Conservation (phyloP, 495 filamentous ascomycete species). For the Massariosphaeria phaeospora region DNA sequence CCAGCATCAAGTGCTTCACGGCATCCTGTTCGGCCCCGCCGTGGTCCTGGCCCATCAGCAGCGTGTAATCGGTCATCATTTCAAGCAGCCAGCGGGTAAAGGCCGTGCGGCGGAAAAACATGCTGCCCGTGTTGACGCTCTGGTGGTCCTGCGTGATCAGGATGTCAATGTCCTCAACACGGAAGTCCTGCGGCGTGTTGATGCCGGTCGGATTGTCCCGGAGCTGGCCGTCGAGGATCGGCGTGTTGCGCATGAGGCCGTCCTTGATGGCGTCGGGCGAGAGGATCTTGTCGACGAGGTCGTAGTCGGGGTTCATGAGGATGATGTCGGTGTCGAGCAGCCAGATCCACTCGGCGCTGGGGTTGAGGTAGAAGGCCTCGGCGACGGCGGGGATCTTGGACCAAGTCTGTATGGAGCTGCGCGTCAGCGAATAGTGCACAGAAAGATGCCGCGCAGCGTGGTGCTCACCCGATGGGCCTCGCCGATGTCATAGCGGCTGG, state of each 20-base stretch:
- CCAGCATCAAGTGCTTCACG: constrained; percentile 32
- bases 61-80: constrained; percentile 38
- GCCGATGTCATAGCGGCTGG: constrained; percentile 39
- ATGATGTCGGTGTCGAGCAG: constrained; percentile 43
- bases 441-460: not conserved
- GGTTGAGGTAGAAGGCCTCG: constrained; percentile 38
- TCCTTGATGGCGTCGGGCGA: constrained; percentile 31
- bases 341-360: constrained; percentile 42
- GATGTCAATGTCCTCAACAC: constrained; percentile 26
- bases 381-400: constrained; percentile 42
- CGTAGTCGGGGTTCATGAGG: constrained; percentile 37
- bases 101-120: constrained; percentile 38
- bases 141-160: constrained; percentile 42
- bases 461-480: constrained; percentile 28
- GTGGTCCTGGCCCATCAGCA: constrained; percentile 36
- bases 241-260: constrained; percentile 22
- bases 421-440: constrained; percentile 11
- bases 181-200: constrained; percentile 28
- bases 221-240: constrained; percentile 20
- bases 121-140: constrained; percentile 41
- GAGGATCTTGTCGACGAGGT: constrained; percentile 32
- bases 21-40: constrained; percentile 39
- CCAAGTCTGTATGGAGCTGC: constrained; percentile 20
- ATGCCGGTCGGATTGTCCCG: constrained; percentile 33
- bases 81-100: constrained; percentile 37